phyloP scores from a whole-genome alignment of 208 protist species.

The Porcisia hertigi region DNA sequence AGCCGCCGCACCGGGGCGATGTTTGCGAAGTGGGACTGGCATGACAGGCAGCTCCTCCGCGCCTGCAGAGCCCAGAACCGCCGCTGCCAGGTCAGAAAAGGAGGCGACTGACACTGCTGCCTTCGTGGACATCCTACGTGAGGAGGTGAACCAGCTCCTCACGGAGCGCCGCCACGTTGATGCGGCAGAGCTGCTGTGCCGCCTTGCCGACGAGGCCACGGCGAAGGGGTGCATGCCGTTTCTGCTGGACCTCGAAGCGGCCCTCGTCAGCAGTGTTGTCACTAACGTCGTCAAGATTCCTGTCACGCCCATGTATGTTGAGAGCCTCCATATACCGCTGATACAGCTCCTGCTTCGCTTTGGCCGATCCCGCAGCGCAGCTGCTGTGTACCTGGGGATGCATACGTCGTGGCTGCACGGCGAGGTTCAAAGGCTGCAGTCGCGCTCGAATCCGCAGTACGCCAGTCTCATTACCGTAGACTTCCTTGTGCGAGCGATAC shows the following conservation, averaged over 20 bases:
- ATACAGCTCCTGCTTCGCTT: constrained; percentile 82
- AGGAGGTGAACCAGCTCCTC: constrained; percentile 71
- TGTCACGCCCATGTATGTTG: constrained; percentile 66
- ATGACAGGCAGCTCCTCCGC: background rate
- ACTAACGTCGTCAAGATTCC: constrained; percentile 51
- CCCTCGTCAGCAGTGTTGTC: constrained; percentile 55
- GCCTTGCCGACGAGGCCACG: constrained; percentile 52
- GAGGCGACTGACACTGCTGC: constrained; percentile 43
- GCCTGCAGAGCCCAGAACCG: background rate
- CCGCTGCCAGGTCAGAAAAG: constrained; percentile 17
- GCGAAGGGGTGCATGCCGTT: constrained; percentile 64
- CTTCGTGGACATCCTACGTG: constrained; percentile 68
- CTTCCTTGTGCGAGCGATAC: constrained; percentile 71
- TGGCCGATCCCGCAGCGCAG: constrained; percentile 56
- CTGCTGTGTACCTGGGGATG: constrained; percentile 53
- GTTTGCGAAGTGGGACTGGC: background rate
- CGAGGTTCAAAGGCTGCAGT: constrained; percentile 74
- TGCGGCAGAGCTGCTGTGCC: constrained; percentile 69
- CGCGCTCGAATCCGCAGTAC: constrained; percentile 54
- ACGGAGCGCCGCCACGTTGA: constrained; percentile 68
- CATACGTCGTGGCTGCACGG: constrained; percentile 72
- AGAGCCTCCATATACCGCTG: constrained; percentile 81
- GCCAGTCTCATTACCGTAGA: constrained; percentile 70
- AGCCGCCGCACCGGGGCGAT: constrained; percentile 3
- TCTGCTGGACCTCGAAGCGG: constrained; percentile 65